phyloP scores from a whole-genome alignment of 495 filamentous ascomycete genomes.

The Daldinia concentrica region DNA sequence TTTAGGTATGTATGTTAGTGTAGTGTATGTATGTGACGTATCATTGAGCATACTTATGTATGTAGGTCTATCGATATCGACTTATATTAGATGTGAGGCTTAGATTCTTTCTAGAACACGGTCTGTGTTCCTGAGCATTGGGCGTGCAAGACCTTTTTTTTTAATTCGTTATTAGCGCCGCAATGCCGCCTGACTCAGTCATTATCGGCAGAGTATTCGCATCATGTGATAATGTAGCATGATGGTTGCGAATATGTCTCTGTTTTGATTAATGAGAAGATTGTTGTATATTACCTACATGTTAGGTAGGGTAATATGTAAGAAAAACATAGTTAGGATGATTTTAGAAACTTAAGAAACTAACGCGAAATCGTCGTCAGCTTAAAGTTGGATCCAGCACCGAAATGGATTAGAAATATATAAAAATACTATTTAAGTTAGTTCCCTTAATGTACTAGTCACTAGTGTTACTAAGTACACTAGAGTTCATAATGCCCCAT shows the following conservation, averaged over 20 bases:
- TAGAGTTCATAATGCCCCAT: too few species aligned
- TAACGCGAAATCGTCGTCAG: constrained; percentile 18
- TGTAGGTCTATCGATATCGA: neutral
- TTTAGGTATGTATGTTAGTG: neutral
- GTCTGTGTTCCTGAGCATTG: constrained; percentile 10
- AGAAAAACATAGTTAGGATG: neutral
- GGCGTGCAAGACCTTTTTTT: constrained; percentile 23
- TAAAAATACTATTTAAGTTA: neutral
- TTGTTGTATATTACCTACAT: neutral
- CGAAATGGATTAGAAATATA: constrained; percentile 7
- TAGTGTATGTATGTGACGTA: constrained; percentile 25
- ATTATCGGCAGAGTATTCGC: constrained; percentile 25
- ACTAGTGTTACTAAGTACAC: too few species aligned
- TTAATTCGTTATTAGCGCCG: neutral
- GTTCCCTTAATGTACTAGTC: neutral
- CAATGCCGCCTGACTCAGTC: constrained; percentile 9
- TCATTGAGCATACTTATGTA: constrained; percentile 6
- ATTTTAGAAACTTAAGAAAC: neutral
- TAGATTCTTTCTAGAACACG: constrained; percentile 37
- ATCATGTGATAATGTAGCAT: constrained; percentile 37
- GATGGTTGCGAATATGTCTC: neutral
- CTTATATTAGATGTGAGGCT: constrained; percentile 15
- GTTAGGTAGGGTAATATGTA: neutral
- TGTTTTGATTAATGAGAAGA: neutral
- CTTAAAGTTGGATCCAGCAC: constrained; percentile 23